Base-by-base conservation (phyloP, 2,329 filamentous ascomycete species). In the Mycosphaerella sp. region DNA sequence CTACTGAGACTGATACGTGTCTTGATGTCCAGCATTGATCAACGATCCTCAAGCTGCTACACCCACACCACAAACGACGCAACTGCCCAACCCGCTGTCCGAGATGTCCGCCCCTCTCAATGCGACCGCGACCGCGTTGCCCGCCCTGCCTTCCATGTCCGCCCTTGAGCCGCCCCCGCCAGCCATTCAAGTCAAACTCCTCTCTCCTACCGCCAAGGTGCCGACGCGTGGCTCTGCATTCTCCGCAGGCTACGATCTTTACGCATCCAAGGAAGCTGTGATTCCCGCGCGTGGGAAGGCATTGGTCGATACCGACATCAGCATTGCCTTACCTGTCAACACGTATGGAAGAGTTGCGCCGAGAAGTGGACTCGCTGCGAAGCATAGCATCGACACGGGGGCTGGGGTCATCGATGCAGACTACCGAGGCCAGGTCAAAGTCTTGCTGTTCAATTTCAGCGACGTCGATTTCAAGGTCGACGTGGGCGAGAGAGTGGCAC, bases 321-420 rank as follows among this genome's bases (percentile, higher is more conserved):
- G 85, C 64, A 92, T 98, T 74, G 88, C 90, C 26, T 87, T 96
- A 46, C 93, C 93, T 0, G 86, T 82, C 4, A 90, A 89, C 49
- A 96, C 91, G 10, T 97, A 97, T 70, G 92, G 92, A 62, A 86
- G 66, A 26, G 62, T 67, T 5, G 66, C 64, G 6, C 64, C 64
- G 42, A 38, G 63, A 43, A 67, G 63, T 54, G 65, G 60, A 36
- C 56, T 64, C 55, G 66, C 61, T 52, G 67, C 59, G 57, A 98
- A 98, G 77, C 84, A 97, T 76, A 93, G 91, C 74, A 97, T 98
- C 70, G 90, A 96, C 72, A 93, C 88, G 0, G 90, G 95, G 59
- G 93, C 93, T 0, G 93, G 93, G 51, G 93, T 98, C 60, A 97
- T 98, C 65, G 93, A 98, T 72, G 91, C 92, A 34, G 93, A 98